A percentile compares a stretch with the other conserved stretches of the same genome.
Conservation (phyloP, 2,329 filamentous ascomycete genomes). For the Juglanconis sp. region DNA sequence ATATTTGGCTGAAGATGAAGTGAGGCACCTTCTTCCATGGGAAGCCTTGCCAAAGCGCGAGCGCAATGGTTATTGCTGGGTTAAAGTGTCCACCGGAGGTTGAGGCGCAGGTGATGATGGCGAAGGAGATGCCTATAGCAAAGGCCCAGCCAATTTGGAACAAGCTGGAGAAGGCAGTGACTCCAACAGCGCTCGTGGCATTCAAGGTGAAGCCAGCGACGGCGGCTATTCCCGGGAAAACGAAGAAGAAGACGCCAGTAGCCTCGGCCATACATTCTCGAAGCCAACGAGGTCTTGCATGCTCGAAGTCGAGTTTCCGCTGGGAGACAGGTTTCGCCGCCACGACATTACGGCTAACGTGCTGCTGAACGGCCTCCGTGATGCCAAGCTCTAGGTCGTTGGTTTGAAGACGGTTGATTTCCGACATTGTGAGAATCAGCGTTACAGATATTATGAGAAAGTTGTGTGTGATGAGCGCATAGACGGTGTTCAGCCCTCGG, state of each 20-base stretch:
- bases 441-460: neutral
- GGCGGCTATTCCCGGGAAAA: constrained; percentile 52
- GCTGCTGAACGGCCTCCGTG: constrained; percentile 50
- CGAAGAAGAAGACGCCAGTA: constrained; percentile 56
- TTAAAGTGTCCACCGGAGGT: constrained; percentile 56
- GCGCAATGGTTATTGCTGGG: constrained; percentile 45
- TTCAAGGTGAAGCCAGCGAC: constrained; percentile 49
- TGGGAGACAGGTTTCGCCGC: constrained; percentile 48
- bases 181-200: constrained; percentile 33
- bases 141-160: constrained; percentile 56
- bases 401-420: constrained; percentile 12
- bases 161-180: constrained; percentile 39
- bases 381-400: constrained; percentile 45
- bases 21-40: constrained; percentile 55
- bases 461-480: neutral
- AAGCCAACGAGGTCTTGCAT: constrained; percentile 48
- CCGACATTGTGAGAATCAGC: neutral
- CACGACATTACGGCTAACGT: constrained; percentile 48
- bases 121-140: constrained; percentile 55
- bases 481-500: neutral
- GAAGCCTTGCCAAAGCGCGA: constrained; percentile 54
- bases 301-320: constrained; percentile 53
- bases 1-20: constrained; percentile 55
- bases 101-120: constrained; percentile 54
- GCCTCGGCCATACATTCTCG: constrained; percentile 55